Evolutionary conservation across 179 eudicot species (phyloP).

Genomic region (Heliamphora pulchella): DNA sequence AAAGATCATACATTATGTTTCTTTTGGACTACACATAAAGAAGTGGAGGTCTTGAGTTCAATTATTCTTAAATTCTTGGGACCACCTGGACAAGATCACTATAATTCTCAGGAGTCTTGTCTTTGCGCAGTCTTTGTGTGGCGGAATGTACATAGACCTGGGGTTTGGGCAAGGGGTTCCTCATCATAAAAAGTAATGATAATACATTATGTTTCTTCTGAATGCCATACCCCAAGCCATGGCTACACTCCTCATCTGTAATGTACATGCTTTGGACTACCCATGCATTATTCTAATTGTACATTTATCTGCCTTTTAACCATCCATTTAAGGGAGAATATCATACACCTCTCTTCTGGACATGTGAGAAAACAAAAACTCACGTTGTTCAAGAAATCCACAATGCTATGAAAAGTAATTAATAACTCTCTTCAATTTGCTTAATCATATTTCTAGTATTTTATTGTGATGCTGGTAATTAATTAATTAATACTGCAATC

Average conservation of each 20-base stretch:
- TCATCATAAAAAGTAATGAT: too few species aligned
- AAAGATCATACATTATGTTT: neutral
- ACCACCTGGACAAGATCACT: too few species aligned
- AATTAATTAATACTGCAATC: neutral
- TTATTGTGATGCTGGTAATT: neutral
- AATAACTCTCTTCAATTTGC: neutral
- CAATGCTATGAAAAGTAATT: neutral
- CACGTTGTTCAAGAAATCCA: too few species aligned
- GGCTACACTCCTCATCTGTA: neutral
- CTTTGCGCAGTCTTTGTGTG: too few species aligned
- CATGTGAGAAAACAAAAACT: neutral
- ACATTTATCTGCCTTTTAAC: neutral
- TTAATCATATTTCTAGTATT: neutral
- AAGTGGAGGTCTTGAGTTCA: too few species aligned
- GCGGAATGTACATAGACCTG: too few species aligned
- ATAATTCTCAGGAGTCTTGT: too few species aligned
- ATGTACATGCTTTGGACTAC: conserved; percentile 5
- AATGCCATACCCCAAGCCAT: neutral
- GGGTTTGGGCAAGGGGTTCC: too few species aligned
- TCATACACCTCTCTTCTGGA: neutral
- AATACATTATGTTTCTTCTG: neutral
- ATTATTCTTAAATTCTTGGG: too few species aligned
- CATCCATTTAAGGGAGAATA: neutral
- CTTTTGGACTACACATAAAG: neutral
- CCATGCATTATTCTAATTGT: neutral